Evolutionary conservation across 2,329 filamentous ascomycete genomes (phyloP).

Genomic region (Fusarium nanum): DNA sequence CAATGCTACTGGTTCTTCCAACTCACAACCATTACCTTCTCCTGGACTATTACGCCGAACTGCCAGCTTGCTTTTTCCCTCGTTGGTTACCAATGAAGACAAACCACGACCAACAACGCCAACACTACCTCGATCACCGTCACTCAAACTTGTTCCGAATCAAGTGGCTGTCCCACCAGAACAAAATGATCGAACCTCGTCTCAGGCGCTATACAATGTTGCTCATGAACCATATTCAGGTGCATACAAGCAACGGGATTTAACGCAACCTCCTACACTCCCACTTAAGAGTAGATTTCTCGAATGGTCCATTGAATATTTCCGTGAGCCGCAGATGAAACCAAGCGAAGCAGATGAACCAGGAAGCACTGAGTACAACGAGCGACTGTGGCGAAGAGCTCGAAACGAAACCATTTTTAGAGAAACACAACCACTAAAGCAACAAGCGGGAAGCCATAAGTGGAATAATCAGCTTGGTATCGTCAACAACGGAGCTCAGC

Average conservation of each 20-base stretch:
- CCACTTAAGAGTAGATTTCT: slow-evolving; percentile 87
- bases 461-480: slow-evolving; percentile 89
- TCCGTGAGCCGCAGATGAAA: slow-evolving; percentile 98
- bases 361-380: slow-evolving; percentile 95
- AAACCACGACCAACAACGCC: slow-evolving; percentile 51
- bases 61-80: slow-evolving; percentile 71
- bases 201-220: slow-evolving; percentile 77
- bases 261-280: slow-evolving; percentile 69
- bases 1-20: slow-evolving; percentile 54
- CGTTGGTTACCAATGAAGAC: slow-evolving; percentile 65
- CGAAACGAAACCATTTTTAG: slow-evolving; percentile 93
- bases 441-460: slow-evolving; percentile 82
- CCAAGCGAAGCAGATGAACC: slow-evolving; percentile 95
- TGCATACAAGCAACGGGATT: slow-evolving; percentile 73
- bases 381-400: slow-evolving; percentile 89
- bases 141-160: slow-evolving; percentile 56
- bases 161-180: slow-evolving; percentile 71
- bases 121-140: slow-evolving; percentile 47
- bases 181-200: slow-evolving; percentile 71
- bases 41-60: slow-evolving; percentile 72
- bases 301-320: slow-evolving; percentile 97
- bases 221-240: slow-evolving; percentile 84
- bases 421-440: slow-evolving; percentile 93
- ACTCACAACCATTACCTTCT: slow-evolving; percentile 61
- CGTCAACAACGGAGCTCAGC: slow-evolving; percentile 89